Evolutionary conservation across 306 rosid species (phyloP).

Genomic region (Phaseolus lunatus): DNA sequence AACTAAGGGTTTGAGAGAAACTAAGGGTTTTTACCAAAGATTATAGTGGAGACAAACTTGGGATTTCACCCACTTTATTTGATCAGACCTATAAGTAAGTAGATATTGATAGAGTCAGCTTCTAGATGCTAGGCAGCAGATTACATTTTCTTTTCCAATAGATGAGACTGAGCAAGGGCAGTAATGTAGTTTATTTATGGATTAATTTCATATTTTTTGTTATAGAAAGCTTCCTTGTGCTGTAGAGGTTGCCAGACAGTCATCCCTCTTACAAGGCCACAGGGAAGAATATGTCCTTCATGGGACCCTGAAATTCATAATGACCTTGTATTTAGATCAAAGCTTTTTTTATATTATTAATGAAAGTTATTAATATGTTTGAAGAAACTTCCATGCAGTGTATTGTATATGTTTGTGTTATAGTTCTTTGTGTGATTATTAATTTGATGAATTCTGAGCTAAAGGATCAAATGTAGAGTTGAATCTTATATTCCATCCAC

Average conservation of each 20-base stretch:
- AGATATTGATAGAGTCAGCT: too few relatives aligned
- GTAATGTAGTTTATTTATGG: too few relatives aligned
- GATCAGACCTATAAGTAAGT: too few relatives aligned
- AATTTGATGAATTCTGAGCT: slow-evolving; percentile 14
- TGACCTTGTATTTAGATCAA: background rate
- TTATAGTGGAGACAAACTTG: too few relatives aligned
- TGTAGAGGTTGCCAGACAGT: background rate
- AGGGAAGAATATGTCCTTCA: background rate
- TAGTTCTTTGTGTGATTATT: slow-evolving; percentile 1
- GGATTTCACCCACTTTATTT: too few relatives aligned
- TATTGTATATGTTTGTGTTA: background rate
- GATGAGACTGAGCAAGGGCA: too few relatives aligned
- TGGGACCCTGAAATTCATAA: background rate
- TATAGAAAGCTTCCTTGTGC: background rate
- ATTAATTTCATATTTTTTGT: background rate
- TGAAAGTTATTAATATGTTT: background rate
- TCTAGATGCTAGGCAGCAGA: too few relatives aligned
- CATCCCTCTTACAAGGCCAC: background rate
- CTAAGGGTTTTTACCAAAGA: too few relatives aligned
- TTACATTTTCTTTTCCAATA: too few relatives aligned
- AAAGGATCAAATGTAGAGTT: slow-evolving; percentile 29
- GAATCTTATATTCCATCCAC: slow-evolving; percentile 22
- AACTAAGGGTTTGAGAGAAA: too few relatives aligned
- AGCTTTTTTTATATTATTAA: background rate
- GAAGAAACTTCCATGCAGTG: background rate